Percentiles rank a stretch among this genome's conserved stretches.
These are phyloP conservation scores for Aspergillus taichungensis DNA, from an alignment of 495 filamentous ascomycete species.

Conservation along the genomic window DNA sequence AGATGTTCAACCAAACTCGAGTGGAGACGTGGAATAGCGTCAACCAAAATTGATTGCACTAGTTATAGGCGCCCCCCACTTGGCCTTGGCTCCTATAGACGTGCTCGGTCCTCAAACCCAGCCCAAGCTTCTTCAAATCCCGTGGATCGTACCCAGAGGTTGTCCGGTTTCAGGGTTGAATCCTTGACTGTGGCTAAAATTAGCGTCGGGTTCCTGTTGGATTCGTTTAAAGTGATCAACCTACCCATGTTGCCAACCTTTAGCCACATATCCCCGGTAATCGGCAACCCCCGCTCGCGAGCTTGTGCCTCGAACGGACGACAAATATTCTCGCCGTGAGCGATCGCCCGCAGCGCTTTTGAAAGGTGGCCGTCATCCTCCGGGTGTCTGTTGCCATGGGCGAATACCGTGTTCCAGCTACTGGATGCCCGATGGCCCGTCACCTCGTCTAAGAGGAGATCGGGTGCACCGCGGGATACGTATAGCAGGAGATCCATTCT, in stretches of 20 bases:
- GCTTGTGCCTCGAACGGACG: conserved; percentile 29
- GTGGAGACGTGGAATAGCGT: too few relatives aligned
- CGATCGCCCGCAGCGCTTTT: conserved; percentile 64
- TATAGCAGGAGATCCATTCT: conserved; percentile 61
- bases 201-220: conserved; percentile 4
- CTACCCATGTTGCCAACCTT: conserved; percentile 46
- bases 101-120: conserved; percentile 15
- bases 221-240: not conserved
- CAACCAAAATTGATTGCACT: too few relatives aligned
- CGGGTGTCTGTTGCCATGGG: conserved; percentile 39
- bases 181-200: conserved; percentile 18
- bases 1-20: not conserved
- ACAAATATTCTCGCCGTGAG: conserved; percentile 44
- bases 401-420: conserved; percentile 48
- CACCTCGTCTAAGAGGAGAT: conserved; percentile 47
- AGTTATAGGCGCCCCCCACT: not conserved
- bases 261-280: conserved; percentile 63
- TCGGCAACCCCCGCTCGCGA: conserved; percentile 36
- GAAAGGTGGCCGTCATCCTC: conserved; percentile 71
- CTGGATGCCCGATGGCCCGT: conserved; percentile 33
- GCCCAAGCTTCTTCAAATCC: conserved; percentile 34
- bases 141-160: conserved; percentile 26
- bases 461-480: conserved; percentile 48
- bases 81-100: conserved; percentile 7
- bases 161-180: conserved; percentile 15